These are phyloP conservation scores for Calophaca sinica DNA, from an alignment of 306 rosid genomes.

Conservation along the genomic window DNA sequence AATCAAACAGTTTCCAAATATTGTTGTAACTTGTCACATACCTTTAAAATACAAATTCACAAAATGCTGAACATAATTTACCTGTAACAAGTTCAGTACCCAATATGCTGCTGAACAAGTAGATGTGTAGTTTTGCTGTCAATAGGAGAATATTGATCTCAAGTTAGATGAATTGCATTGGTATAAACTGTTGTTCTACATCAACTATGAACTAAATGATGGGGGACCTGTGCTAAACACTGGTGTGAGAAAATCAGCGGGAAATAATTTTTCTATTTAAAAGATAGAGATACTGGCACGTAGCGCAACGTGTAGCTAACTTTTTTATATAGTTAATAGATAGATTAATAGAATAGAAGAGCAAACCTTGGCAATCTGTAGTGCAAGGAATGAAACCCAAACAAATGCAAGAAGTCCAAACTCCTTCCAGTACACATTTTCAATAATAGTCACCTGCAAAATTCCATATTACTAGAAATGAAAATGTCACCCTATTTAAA, in stretches of 20 bases:
- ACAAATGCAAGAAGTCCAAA: conserved; percentile 85
- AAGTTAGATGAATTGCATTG: conserved; percentile 37
- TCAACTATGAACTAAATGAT: background rate
- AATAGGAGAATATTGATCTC: conserved; percentile 34
- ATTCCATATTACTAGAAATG: conserved; percentile 40
- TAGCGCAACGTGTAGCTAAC: too few species aligned
- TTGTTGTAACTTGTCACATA: background rate
- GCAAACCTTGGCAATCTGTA: conserved; percentile 84
- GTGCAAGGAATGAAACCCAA: conserved; percentile 81
- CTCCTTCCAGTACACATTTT: conserved; percentile 88
- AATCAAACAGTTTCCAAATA: background rate
- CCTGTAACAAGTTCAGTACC: conserved; percentile 85
- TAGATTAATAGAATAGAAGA: background rate
- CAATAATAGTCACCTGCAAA: conserved; percentile 68
- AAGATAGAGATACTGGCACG: too few species aligned
- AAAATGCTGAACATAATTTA: conserved; percentile 44
- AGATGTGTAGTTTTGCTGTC: conserved; percentile 59
- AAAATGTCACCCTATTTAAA: conserved; percentile 19
- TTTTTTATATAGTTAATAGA: too few species aligned
- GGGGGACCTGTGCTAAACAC: too few species aligned
- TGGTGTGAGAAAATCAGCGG: too few species aligned
- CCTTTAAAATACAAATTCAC: background rate
- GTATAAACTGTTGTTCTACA: conserved; percentile 1
- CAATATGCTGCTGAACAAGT: conserved; percentile 78
- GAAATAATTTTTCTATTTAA: too few species aligned